phyloP scores from a whole-genome alignment of 2,329 filamentous ascomycete genomes.

The Tetracladium maxilliforme region DNA sequence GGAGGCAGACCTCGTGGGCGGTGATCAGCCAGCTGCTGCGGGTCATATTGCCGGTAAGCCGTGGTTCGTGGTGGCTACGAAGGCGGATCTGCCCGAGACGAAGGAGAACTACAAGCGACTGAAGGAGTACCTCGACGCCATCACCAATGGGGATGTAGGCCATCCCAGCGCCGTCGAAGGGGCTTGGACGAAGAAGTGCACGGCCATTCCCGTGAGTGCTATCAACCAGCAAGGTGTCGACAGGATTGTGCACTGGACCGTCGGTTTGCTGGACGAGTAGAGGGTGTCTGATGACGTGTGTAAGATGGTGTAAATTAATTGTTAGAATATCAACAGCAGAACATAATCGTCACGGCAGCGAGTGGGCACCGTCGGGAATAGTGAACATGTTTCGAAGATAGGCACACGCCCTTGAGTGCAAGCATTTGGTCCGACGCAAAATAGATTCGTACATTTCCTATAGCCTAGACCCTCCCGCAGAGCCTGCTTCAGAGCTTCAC shows the following conservation, averaged over 20 bases:
- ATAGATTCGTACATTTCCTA: no score
- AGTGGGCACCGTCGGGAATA: no score
- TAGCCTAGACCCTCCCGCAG: no score
- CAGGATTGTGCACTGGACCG: constrained; percentile 55
- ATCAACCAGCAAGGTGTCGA: constrained; percentile 77
- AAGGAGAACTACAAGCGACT: constrained; percentile 62
- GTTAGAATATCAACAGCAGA: no score
- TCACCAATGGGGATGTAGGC: constrained; percentile 44
- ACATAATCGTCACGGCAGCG: no score
- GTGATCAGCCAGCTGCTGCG: background rate
- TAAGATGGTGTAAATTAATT: no score
- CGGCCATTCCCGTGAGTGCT: constrained; percentile 75
- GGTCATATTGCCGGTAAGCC: constrained; percentile 68
- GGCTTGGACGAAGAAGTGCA: constrained; percentile 45
- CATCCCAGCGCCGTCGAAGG: constrained; percentile 58
- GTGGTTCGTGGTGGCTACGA: constrained; percentile 93
- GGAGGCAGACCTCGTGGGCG: no score
- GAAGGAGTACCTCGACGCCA: constrained; percentile 51
- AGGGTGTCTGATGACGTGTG: no score
- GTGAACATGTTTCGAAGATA: no score
- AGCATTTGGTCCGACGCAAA: no score
- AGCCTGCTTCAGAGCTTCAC: no score
- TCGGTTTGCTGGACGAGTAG: constrained; percentile 47
- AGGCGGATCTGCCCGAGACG: constrained; percentile 71
- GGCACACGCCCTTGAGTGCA: no score